phyloP scores from a whole-genome alignment of 768 basidiomycete genomes.

The Paxillus ammoniavirescens region DNA sequence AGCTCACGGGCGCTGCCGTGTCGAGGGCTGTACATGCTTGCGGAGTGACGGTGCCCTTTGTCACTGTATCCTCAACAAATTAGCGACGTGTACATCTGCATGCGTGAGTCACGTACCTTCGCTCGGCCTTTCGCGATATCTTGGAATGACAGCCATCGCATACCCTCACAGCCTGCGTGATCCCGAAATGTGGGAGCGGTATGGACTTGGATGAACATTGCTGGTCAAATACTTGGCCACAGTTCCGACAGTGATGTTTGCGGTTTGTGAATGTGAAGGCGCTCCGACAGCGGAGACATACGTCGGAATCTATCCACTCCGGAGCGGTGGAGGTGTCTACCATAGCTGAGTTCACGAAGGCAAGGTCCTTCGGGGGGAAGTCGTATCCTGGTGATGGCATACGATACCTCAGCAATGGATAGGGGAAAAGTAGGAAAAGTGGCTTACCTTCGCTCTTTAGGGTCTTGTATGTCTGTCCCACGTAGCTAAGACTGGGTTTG shows the following conservation, averaged over 20 bases:
- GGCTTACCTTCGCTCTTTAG: conserved; percentile 70
- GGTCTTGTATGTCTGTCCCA: conserved; percentile 76
- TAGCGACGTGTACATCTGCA: background rate
- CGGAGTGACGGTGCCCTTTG: conserved; percentile 53
- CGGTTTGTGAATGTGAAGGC: conserved; percentile 93
- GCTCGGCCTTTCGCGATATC: conserved; percentile 62
- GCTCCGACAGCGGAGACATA: conserved; percentile 90
- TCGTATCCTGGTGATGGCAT: conserved; percentile 54
- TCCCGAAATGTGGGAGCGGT: conserved; percentile 90
- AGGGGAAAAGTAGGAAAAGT: background rate
- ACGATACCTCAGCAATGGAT: background rate
- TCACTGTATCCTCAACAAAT: conserved; percentile 27
- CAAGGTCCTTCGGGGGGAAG: conserved; percentile 80
- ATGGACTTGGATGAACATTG: conserved; percentile 84
- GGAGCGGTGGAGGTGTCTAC: conserved; percentile 90
- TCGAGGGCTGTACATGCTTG: conserved; percentile 51
- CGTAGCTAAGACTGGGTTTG: conserved; percentile 69
- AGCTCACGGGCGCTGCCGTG: conserved; percentile 59
- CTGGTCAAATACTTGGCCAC: conserved; percentile 95
- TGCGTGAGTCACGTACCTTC: conserved; percentile 38
- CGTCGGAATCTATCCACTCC: conserved; percentile 96
- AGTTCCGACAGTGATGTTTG: conserved; percentile 98
- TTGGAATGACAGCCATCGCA: conserved; percentile 91
- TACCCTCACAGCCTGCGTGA: conserved; percentile 88
- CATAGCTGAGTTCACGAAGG: conserved; percentile 74